Conservation (phyloP, 1,139 yeast species). For the Lodderomyces metapsilosis region DNA sequence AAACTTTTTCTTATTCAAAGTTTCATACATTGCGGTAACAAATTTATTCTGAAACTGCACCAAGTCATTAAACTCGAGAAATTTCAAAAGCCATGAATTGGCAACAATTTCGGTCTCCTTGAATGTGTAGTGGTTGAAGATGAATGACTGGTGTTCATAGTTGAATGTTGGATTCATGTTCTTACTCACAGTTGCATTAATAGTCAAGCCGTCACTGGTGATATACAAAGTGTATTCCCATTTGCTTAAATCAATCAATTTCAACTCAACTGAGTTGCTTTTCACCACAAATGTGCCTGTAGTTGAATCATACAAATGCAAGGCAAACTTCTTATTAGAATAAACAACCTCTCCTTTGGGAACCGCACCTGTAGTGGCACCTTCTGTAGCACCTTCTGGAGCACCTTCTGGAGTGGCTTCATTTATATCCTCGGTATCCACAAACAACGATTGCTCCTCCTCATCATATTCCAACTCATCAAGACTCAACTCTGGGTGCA, state of each 20-base stretch:
- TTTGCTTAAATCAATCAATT: slow-evolving; percentile 46
- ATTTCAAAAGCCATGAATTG: slow-evolving; percentile 65
- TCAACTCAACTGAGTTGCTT: slow-evolving; percentile 21
- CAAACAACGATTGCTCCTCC: slow-evolving; percentile 8
- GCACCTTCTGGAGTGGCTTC: too few relatives aligned
- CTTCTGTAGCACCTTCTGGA: too few relatives aligned
- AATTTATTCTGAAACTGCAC: slow-evolving; percentile 52
- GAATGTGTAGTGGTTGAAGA: slow-evolving; percentile 53
- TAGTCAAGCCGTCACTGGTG: slow-evolving; percentile 16
- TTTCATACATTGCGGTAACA: slow-evolving; percentile 61
- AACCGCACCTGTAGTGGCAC: too few relatives aligned
- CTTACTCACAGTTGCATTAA: slow-evolving; percentile 47
- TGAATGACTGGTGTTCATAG: slow-evolving; percentile 54
- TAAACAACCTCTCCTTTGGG: slow-evolving; percentile 17
- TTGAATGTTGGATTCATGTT: slow-evolving; percentile 67
- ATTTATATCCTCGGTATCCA: not conserved
- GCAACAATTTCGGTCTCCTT: slow-evolving; percentile 29
- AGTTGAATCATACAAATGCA: slow-evolving; percentile 58
- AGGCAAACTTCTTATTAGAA: slow-evolving; percentile 17
- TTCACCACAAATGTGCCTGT: slow-evolving; percentile 51
- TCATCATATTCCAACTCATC: slow-evolving; percentile 20
- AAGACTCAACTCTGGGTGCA: slow-evolving; percentile 27
- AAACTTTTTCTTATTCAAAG: slow-evolving; percentile 54
- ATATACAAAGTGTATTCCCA: slow-evolving; percentile 58
- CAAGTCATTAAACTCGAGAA: slow-evolving; percentile 39